Conservation (phyloP, 306 rosid species). For the Calophaca sinica region DNA sequence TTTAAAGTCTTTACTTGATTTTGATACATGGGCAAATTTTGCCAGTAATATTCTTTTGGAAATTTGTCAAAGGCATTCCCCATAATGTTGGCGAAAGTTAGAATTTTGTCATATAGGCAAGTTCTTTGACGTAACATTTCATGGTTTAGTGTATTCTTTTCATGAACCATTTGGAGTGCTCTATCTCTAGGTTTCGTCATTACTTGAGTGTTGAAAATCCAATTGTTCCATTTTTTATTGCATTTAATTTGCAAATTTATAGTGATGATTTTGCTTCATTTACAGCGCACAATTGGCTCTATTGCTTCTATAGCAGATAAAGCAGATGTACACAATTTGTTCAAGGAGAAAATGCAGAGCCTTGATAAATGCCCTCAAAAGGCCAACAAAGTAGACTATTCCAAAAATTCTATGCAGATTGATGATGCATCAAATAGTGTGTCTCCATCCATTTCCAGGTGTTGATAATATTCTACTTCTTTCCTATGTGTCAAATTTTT, state of each 20-base stretch:
- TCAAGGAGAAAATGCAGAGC: too few relatives aligned
- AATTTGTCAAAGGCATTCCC: too few relatives aligned
- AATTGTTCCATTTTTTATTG: constrained; percentile 1
- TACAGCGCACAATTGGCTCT: constrained; percentile 77
- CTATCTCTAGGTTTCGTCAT: not conserved
- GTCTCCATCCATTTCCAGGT: constrained; percentile 63
- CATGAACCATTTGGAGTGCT: too few relatives aligned
- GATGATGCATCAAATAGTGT: constrained; percentile 48
- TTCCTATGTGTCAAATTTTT: not conserved
- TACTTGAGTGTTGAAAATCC: not conserved
- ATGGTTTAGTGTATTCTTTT: too few relatives aligned
- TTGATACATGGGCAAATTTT: too few relatives aligned
- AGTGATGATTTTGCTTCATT: constrained; percentile 38
- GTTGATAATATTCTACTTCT: constrained; percentile 27
- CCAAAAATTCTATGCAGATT: too few relatives aligned
- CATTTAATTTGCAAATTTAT: constrained; percentile 33
- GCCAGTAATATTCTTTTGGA: too few relatives aligned
- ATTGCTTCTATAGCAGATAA: constrained; percentile 86
- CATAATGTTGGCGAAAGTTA: too few relatives aligned
- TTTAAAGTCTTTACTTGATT: too few relatives aligned
- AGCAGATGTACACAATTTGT: constrained; percentile 57
- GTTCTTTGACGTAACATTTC: too few relatives aligned
- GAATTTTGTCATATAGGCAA: not conserved
- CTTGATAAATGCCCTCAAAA: too few relatives aligned
- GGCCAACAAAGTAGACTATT: too few relatives aligned